Conservation (phyloP, 2,329 filamentous ascomycete genomes). For the Diaporthe nobilis region DNA sequence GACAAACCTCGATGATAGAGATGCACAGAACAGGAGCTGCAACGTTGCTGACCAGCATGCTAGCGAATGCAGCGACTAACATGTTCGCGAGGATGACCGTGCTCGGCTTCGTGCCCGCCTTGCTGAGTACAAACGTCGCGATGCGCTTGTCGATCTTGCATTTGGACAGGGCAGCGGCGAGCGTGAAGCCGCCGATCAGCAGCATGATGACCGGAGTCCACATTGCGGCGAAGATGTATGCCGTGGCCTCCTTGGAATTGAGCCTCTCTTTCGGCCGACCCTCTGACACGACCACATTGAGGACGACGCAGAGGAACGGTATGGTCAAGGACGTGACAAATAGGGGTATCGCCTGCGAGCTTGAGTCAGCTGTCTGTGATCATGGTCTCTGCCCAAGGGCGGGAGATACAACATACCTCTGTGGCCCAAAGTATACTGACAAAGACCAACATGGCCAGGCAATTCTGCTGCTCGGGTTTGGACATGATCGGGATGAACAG, state of each 20-base stretch:
- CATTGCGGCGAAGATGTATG: slow-evolving; percentile 93
- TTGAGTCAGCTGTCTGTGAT: slow-evolving; percentile 1
- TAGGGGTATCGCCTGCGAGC: slow-evolving; percentile 84
- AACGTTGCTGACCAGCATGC: slow-evolving; percentile 99
- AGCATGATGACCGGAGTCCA: slow-evolving; percentile 99
- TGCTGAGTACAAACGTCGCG: slow-evolving; percentile 95
- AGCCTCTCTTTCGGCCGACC: slow-evolving; percentile 77
- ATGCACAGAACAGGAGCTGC: slow-evolving; percentile 97
- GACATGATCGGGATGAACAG: slow-evolving; percentile 87
- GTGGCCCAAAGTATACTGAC: slow-evolving; percentile 97
- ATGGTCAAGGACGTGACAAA: slow-evolving; percentile 97
- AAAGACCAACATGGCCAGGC: slow-evolving; percentile 91
- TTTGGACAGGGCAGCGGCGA: slow-evolving; percentile 95
- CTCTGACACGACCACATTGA: slow-evolving; percentile 87
- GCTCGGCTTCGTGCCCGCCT: slow-evolving; percentile 90
- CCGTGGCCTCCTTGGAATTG: slow-evolving; percentile 83
- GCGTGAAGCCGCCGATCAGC: slow-evolving; percentile 93
- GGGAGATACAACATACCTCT: slow-evolving; percentile 70
- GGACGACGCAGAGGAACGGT: slow-evolving; percentile 90
- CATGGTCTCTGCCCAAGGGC: background rate
- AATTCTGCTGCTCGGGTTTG: slow-evolving; percentile 93
- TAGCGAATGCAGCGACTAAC: slow-evolving; percentile 97
- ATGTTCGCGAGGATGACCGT: slow-evolving; percentile 97
- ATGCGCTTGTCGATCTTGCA: slow-evolving; percentile 98
- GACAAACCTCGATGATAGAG: slow-evolving; percentile 89